Base-by-base conservation (phyloP, 2,329 filamentous ascomycete genomes). In the Ambrosiella beaveri region DNA sequence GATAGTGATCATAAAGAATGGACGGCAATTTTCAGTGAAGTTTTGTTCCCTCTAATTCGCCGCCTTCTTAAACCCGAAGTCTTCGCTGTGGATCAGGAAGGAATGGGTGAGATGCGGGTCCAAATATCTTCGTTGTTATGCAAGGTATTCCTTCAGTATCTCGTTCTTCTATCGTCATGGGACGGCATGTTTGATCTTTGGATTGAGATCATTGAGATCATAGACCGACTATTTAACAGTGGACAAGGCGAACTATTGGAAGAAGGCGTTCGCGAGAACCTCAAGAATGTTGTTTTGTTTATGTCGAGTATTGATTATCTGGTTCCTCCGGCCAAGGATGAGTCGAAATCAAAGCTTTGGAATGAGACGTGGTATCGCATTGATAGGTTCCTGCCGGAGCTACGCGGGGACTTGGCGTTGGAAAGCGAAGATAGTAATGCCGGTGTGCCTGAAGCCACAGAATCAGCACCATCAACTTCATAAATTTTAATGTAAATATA, bases 151-250 rank as follows among this genome's bases (percentile, higher is more conserved):
- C 71, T 98, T 61, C 90, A 95, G 68, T 97, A 96, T 68, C 76
- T 97, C 2, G 87, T 91, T 1, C 74, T 91, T 41, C 76, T 96
- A 36, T 86, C 84, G 3, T 84, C 88, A 64, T 90, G 88, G 80
- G 85, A 90, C 19, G 88, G 88, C 17, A 88, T 97, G 81, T 73
- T 95, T 44, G 87, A 93, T 66, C 76, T 97, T 9, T 98, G 93
- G 93, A 73, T 93, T 51, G 85, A 85, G 68, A 95, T 97, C 58
- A 79, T 97, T 63, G 88, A 90, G 64, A 87, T 96, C 57, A 89
- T 98, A 80, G 93, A 98, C 68, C 82, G 93, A 27, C 77, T 98
- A 63, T 94, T 96, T 83, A 95, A 96, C 66, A 93, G 87, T 65
- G 91, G 91, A 0, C 89, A 95, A 69, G 88, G 88, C 27, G 89